Evolutionary conservation across 2,329 filamentous ascomycete genomes (phyloP).

Genomic region (Metarhizium guizhouense): DNA sequence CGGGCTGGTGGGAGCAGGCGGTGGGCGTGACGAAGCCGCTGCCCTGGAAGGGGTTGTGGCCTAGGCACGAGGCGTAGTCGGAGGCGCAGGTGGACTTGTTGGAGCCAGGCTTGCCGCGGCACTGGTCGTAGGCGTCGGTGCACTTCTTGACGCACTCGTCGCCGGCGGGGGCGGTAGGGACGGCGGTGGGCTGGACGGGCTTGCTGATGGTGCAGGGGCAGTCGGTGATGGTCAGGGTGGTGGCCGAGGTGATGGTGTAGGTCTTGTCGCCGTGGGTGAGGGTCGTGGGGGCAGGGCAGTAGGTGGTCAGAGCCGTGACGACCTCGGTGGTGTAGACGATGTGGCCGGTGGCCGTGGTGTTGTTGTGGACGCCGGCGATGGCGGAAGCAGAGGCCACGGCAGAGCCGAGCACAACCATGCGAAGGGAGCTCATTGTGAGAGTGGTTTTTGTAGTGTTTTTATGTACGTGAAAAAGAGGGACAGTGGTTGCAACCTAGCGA

Average conservation of each 20-base stretch:
- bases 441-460: too few relatives aligned
- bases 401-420: conserved; percentile 1
- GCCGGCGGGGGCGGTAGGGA: conserved; percentile 49
- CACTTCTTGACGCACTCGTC: too few relatives aligned
- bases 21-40: too few relatives aligned
- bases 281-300: conserved; percentile 53
- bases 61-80: too few relatives aligned
- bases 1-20: too few relatives aligned
- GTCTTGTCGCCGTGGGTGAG: conserved; percentile 48
- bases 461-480: not conserved
- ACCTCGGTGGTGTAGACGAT: conserved; percentile 39
- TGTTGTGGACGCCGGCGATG: not conserved
- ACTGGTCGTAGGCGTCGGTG: conserved; percentile 13
- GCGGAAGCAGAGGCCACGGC: not conserved
- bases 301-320: conserved; percentile 54
- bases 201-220: conserved; percentile 53
- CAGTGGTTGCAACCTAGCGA: not conserved
- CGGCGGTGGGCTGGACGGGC: conserved; percentile 31
- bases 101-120: conserved; percentile 11
- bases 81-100: conserved; percentile 17
- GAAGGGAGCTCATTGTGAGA: not conserved
- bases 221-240: conserved; percentile 54
- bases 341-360: not conserved
- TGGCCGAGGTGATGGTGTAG: conserved; percentile 54
- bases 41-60: too few relatives aligned